phyloP scores from a whole-genome alignment of 1,284 basidiomycete genomes.

The Ustilago lituana region DNA sequence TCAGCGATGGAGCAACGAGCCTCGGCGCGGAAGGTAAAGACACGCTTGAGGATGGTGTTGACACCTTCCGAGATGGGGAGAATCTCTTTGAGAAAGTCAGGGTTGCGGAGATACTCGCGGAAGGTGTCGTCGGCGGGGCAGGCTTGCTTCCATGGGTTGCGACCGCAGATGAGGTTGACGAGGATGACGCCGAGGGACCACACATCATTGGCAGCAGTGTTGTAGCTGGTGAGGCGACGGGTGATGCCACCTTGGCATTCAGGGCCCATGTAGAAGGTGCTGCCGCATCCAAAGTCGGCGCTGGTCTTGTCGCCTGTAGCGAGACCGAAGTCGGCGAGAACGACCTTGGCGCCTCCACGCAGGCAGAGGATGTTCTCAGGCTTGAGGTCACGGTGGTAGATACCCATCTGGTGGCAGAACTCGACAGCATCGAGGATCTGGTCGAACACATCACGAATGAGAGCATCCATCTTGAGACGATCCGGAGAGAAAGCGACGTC shows the following conservation, averaged over 20 bases:
- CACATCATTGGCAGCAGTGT: slow-evolving; percentile 78
- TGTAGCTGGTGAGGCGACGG: slow-evolving; percentile 73
- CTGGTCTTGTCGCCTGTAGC: slow-evolving; percentile 89
- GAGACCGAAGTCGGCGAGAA: slow-evolving; percentile 95
- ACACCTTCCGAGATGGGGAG: slow-evolving; percentile 64
- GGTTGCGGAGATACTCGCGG: slow-evolving; percentile 64
- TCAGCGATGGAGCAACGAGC: slow-evolving; percentile 57
- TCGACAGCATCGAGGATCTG: slow-evolving; percentile 89
- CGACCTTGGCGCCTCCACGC: slow-evolving; percentile 78
- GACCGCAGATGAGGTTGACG: slow-evolving; percentile 86
- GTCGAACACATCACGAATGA: slow-evolving; percentile 63
- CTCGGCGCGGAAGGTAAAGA: slow-evolving; percentile 63
- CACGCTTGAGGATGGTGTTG: slow-evolving; percentile 62
- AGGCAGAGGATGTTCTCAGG: slow-evolving; percentile 96
- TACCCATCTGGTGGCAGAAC: slow-evolving; percentile 76
- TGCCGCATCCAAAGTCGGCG: slow-evolving; percentile 93
- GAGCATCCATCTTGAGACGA: slow-evolving; percentile 54
- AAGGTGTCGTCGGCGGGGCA: slow-evolving; percentile 78
- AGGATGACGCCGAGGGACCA: slow-evolving; percentile 94
- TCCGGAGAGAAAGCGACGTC: slow-evolving; percentile 49
- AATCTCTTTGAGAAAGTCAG: slow-evolving; percentile 63
- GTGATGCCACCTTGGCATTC: slow-evolving; percentile 88
- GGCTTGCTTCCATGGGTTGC: slow-evolving; percentile 87
- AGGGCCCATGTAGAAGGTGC: slow-evolving; percentile 95
- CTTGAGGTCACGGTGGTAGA: slow-evolving; percentile 97